Conservation (phyloP, 176 grass and related monocot species). For the Dendrocalamus sinicus region DNA sequence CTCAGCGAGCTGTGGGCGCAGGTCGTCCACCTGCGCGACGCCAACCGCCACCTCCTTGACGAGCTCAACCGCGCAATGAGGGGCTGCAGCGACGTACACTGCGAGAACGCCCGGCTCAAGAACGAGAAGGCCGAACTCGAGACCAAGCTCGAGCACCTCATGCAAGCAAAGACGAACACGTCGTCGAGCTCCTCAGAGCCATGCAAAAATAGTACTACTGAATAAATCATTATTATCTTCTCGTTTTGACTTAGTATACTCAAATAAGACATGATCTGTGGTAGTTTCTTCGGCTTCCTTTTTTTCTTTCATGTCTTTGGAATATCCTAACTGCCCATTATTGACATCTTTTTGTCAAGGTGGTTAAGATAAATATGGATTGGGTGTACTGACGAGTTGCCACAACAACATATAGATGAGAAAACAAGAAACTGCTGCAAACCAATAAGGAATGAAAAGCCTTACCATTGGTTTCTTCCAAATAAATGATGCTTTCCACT, state of each 20-base stretch:
- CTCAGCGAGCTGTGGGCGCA: constrained; percentile 70
- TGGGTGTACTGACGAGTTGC: constrained; percentile 31
- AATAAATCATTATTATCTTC: constrained; percentile 51
- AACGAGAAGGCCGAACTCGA: constrained; percentile 58
- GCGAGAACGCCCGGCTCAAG: constrained; percentile 62
- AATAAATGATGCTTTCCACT: constrained; percentile 43
- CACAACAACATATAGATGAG: constrained; percentile 28
- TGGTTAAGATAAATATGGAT: constrained; percentile 47
- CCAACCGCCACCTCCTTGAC: constrained; percentile 74
- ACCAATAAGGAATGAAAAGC: constrained; percentile 17
- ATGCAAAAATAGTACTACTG: constrained; percentile 5
- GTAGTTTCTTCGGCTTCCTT: constrained; percentile 2
- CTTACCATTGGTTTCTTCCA: constrained; percentile 40
- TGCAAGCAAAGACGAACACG: constrained; percentile 35
- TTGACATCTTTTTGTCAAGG: constrained; percentile 40
- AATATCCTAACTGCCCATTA: constrained; percentile 40
- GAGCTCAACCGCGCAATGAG: constrained; percentile 72
- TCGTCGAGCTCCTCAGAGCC: constrained; percentile 33
- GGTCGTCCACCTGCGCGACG: constrained; percentile 62
- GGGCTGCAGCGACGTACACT: constrained; percentile 42
- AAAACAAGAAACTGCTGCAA: constrained; percentile 29
- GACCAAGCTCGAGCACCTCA: constrained; percentile 59
- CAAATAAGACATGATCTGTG: constrained; percentile 49
- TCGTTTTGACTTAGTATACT: constrained; percentile 51
- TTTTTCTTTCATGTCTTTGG: not conserved